Evolutionary conservation across 2,329 filamentous ascomycete species (phyloP).

Genomic region (Fusarium neocosmosporiellum): DNA sequence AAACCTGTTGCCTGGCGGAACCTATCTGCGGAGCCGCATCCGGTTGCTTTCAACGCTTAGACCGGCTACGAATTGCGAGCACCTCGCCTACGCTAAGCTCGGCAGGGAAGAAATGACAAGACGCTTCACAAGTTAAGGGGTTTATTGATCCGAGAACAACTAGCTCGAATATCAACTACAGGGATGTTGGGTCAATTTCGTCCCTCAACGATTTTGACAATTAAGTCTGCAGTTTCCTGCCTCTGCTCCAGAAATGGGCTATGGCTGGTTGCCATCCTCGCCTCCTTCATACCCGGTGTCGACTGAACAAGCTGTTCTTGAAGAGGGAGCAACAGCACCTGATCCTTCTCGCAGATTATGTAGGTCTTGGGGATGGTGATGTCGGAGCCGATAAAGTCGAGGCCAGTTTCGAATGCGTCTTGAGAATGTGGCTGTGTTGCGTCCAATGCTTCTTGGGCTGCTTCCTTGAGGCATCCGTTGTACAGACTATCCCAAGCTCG

Average conservation of each 20-base stretch:
- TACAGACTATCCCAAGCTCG: background rate
- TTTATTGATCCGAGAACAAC: background rate
- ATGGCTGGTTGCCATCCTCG: background rate
- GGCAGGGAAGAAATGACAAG: background rate
- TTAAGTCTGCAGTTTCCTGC: background rate
- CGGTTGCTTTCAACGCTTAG: background rate
- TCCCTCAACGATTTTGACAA: background rate
- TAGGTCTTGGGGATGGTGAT: background rate
- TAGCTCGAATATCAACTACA: background rate
- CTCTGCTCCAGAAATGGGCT: background rate
- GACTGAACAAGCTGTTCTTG: background rate
- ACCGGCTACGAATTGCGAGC: background rate
- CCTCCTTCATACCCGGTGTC: background rate
- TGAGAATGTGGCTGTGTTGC: background rate
- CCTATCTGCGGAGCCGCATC: conserved; percentile 3
- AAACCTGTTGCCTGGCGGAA: background rate
- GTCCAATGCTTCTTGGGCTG: background rate
- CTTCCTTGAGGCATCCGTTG: background rate
- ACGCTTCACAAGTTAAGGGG: background rate
- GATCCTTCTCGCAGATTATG: background rate
- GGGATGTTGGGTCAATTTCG: background rate
- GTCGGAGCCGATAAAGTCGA: background rate
- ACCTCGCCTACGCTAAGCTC: background rate
- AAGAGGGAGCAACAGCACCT: background rate
- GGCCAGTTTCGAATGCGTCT: background rate